A percentile compares a stretch with the other conserved stretches of the same genome.
Conservation (phyloP, 2,329 filamentous ascomycete species). For the Alternaria postmessia region DNA sequence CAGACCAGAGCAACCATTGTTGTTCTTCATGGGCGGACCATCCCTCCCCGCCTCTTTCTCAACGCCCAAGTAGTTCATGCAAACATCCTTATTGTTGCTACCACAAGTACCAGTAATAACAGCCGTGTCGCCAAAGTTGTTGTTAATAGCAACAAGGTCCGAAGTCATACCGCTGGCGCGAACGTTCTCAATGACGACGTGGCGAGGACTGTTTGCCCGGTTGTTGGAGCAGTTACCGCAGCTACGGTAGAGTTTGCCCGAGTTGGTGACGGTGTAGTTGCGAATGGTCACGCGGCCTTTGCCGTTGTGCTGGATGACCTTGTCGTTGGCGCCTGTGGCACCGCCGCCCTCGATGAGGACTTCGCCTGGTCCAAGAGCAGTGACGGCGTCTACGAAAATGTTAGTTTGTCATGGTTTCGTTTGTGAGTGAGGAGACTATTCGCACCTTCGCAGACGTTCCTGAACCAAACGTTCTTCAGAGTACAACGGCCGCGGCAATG, state of each 20-base stretch:
- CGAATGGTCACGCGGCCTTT: not conserved
- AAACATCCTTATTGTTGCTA: not conserved
- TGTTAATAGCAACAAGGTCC: not conserved
- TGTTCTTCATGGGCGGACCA: not conserved
- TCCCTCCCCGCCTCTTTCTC: not conserved
- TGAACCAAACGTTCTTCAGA: not conserved
- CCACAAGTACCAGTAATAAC: not conserved
- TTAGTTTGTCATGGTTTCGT: not conserved
- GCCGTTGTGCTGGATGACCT: not conserved
- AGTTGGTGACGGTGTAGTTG: not conserved
- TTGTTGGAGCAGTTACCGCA: not conserved
- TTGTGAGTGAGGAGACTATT: not conserved
- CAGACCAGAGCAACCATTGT: not conserved
- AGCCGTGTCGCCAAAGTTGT: not conserved
- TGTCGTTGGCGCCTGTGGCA: not conserved
- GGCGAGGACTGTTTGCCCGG: not conserved
- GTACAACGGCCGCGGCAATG: not conserved
- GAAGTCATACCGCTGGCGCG: not conserved
- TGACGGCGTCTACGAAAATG: not conserved
- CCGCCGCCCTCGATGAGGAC: not conserved
- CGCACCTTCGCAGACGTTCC: not conserved
- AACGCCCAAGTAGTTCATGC: not conserved
- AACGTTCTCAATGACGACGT: not conserved
- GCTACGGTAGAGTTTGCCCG: not conserved
- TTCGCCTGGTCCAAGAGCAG: not conserved